Percentiles rank a stretch among this genome's conserved stretches.
Conservation (phyloP, 2,329 filamentous ascomycete genomes). For the Diaporthe helianthi region DNA sequence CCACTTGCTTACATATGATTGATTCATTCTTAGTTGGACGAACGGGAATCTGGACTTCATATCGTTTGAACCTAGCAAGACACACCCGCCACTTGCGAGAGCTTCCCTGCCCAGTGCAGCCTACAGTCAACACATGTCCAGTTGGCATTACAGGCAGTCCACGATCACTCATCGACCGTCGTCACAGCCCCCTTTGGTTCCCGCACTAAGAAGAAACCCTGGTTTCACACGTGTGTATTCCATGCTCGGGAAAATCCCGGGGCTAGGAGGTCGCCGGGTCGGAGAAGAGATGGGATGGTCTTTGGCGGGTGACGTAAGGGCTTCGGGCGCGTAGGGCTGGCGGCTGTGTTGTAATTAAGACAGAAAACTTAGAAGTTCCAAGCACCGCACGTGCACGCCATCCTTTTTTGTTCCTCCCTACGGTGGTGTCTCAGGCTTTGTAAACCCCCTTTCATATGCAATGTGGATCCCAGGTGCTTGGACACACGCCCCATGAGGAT, state of each 20-base stretch:
- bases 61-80: not conserved
- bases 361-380: not conserved
- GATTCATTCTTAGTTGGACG: too few relatives aligned
- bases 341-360: not conserved
- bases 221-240: not conserved
- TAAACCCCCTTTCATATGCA: not conserved
- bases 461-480: not conserved
- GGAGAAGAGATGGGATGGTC: not conserved
- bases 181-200: not conserved
- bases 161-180: not conserved
- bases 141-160: too few relatives aligned
- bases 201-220: not conserved
- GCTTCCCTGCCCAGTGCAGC: not conserved
- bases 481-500: not conserved
- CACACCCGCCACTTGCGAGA: not conserved
- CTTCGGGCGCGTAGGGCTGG: not conserved
- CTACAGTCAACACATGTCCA: not conserved
- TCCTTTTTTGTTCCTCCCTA: not conserved
- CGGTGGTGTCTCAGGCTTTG: too few relatives aligned
- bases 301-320: not conserved
- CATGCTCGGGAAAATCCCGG: conserved; percentile 5
- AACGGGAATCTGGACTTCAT: not conserved
- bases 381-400: not conserved
- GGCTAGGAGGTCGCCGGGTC: not conserved
- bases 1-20: too few relatives aligned